phyloP scores from a whole-genome alignment of 805 yeast genomes.

The Ogataea neopini region DNA sequence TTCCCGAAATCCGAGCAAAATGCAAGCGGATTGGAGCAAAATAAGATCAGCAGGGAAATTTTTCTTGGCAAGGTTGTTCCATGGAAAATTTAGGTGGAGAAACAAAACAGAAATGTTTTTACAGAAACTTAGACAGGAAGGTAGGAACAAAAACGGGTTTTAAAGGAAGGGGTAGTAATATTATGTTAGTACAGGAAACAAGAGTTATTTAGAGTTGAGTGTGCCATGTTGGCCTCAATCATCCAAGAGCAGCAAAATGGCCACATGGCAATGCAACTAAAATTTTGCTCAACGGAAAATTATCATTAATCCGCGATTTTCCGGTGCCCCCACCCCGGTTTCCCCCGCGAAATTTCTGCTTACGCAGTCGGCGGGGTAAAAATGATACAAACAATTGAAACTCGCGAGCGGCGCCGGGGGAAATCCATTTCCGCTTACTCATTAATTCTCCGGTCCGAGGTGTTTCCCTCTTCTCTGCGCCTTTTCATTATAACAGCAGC shows the following conservation, averaged over 20 bases:
- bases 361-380: constrained; percentile 5
- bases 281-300: constrained; percentile 1
- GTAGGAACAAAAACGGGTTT: too few relatives aligned
- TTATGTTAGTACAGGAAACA: too few relatives aligned
- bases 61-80: constrained; percentile 4
- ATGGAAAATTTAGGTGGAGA: not conserved
- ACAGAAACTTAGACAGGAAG: not conserved
- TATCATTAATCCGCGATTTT: constrained; percentile 14
- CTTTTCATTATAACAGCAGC: constrained; percentile 41
- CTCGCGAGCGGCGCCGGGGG: constrained; percentile 4
- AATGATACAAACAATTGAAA: not conserved
- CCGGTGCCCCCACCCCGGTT: constrained; percentile 6
- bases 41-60: not conserved
- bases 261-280: too few relatives aligned
- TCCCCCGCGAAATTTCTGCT: constrained; percentile 1
- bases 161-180: too few relatives aligned
- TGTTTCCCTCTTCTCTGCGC: constrained; percentile 32
- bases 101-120: not conserved
- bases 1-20: constrained; percentile 8
- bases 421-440: constrained; percentile 6
- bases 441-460: constrained; percentile 32
- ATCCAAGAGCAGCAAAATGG: too few relatives aligned
- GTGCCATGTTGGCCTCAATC: too few relatives aligned
- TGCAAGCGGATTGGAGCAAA: not conserved
- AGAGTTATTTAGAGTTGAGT: not conserved